Conservation (phyloP, 495 filamentous ascomycete genomes). For the Neurospora pannonica region DNA sequence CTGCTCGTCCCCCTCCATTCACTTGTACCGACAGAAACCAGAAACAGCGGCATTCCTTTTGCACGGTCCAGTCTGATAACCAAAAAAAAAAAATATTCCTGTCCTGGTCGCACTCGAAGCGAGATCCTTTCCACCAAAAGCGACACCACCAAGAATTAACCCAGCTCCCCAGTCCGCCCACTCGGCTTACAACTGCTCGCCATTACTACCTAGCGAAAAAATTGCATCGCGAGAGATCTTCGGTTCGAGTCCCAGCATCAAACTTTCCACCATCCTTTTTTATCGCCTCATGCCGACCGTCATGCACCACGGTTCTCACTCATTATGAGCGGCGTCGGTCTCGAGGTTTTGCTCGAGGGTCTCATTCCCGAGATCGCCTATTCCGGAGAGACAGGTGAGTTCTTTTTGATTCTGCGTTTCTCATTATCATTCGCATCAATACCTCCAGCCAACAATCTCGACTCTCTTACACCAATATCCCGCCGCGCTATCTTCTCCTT, state of each 20-base stretch:
- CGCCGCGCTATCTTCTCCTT: neutral
- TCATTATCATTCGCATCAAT: neutral
- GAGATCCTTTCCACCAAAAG: neutral
- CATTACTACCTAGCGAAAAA: neutral
- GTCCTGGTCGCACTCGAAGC: neutral
- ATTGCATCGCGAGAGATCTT: neutral
- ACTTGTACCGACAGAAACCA: neutral
- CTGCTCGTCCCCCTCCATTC: neutral
- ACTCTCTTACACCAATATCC: neutral
- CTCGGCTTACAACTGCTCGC: neutral
- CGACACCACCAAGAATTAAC: neutral
- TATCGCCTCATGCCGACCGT: neutral
- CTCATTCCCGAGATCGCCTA: conserved; percentile 63
- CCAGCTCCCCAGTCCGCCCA: neutral
- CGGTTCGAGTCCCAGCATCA: conserved; percentile 1
- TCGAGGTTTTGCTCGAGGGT: conserved; percentile 63
- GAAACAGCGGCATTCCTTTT: neutral
- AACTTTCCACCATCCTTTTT: conserved; percentile 1
- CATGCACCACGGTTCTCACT: neutral
- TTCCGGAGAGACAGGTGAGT: conserved; percentile 60
- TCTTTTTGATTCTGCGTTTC: conserved; percentile 1
- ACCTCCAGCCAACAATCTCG: neutral
- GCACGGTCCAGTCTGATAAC: neutral
- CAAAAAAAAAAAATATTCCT: neutral
- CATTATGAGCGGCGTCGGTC: conserved; percentile 51